phyloP scores from a whole-genome alignment of 2,329 filamentous ascomycete species.

The Scedosporium dehoogii region DNA sequence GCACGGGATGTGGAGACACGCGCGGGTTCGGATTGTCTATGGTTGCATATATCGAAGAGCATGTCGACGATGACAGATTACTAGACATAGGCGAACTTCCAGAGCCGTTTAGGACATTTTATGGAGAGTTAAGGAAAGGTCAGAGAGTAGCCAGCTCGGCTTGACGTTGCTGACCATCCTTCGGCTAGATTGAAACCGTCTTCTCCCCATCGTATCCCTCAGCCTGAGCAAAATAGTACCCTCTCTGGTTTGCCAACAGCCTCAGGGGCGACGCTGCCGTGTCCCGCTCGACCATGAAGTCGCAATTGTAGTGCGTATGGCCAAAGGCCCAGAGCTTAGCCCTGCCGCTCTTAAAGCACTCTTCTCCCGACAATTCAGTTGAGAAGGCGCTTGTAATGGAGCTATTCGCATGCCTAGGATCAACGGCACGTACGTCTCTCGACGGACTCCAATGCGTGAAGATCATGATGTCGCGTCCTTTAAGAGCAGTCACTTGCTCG shows the following conservation, averaged over 20 bases:
- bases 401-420: conserved; percentile 23
- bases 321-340: conserved; percentile 37
- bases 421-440: conserved; percentile 18
- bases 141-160: background rate
- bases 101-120: conserved; percentile 12
- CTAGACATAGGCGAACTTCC: conserved; percentile 13
- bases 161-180: background rate
- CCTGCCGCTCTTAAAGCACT: conserved; percentile 24
- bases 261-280: background rate
- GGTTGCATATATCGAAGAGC: conserved; percentile 16
- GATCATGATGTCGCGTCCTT: conserved; percentile 20
- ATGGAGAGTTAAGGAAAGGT: conserved; percentile 9
- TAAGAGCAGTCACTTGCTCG: conserved; percentile 16
- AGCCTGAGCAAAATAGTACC: conserved; percentile 11
- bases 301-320: conserved; percentile 36
- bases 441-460: conserved; percentile 34
- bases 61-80: conserved; percentile 16
- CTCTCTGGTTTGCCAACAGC: conserved; percentile 24
- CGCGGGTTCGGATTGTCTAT: conserved; percentile 14
- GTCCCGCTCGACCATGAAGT: conserved; percentile 20
- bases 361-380: conserved; percentile 26
- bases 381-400: conserved; percentile 23
- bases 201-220: background rate
- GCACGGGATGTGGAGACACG: conserved; percentile 13
- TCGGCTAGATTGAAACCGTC: background rate